Evolutionary conservation across 2,329 filamentous ascomycete genomes (phyloP), one percentile per base, ranked within the genome.

Genomic region (Lomentospora prolificans): DNA sequence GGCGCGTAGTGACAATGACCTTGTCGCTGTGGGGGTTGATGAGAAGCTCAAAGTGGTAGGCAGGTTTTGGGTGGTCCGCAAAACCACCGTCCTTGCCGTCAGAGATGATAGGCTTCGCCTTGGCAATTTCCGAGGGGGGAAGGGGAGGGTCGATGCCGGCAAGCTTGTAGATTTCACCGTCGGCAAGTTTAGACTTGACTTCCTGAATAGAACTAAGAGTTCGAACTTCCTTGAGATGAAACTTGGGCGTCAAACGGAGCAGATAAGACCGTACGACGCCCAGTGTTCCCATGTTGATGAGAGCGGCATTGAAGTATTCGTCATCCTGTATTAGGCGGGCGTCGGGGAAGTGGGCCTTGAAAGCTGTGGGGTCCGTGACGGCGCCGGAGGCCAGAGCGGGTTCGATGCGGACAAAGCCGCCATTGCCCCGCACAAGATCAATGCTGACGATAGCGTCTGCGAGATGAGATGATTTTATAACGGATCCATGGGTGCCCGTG

Each of bases 221-320:
- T 24, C 54, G 54, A 19, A 56, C 46, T 25, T 56, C 54, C 22
- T 56, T 56, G 30, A 56, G 48, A 17, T 56, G 46, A 17, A 51
- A 56, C 24, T 31, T 39, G 22, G 54, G 46, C 30, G 54, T 44
- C 28, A 56, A 17, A 24, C 39, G 30, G 48, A 56, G 46, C 22
- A 56, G 44, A 22, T 51, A 56, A 30, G 54, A 56, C 46, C 30
- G 28, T 19, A 56, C 54, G 19, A 56, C 44, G 25, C 54, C 54
- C 54, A 56, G 51, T n/a, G 46, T 56, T 19, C 54, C 54, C 54
- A 56, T 56, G 25, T 56, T 56, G 31, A 56, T 56, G 48, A 56
- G 54, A 9, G 30, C 46, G 4, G 54, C 54, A 28, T 51, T 39
- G 46, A 56, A 51, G 17, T 56, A 51, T 14, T 51, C 54, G 17